Base-by-base conservation (phyloP, 2,329 filamentous ascomycete genomes). In the Knoxdaviesia capensis region DNA sequence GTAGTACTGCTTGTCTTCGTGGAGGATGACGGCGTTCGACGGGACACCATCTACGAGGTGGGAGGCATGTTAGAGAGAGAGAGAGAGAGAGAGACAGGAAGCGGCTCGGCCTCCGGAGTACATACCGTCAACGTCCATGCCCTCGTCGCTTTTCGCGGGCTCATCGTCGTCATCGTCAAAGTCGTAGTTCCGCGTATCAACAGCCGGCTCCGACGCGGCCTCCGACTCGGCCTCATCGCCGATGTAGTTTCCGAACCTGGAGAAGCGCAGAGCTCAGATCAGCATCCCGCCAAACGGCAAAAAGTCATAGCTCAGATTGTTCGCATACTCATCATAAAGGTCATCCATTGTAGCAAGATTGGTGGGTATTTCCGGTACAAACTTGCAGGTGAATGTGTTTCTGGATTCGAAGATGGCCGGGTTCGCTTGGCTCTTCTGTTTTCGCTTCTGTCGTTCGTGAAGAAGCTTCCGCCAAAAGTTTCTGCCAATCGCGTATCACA, bases 1-100 rank as follows among this genome's bases (percentile, higher is more conserved):
- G 56, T 98, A 98, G 61, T 98, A 98, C 58, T 96, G 90, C 60
- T 98, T 98, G 64, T 98, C 90, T 67, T 98, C 90, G 62, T 98
- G 90, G 38, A 98, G 72, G 44, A 98, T 73, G n/a, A 98, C 86
- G 41, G 90, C 88, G 59, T 96, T 98, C 5, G 87, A 94, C 4
- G 88, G 83, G 9, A 82, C 86, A 58, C 85, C 75, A 72, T 48
- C 48, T 49, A 41, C 20, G 20, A 20, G 20, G 20, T 20, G 20
- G 20, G 20, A 20, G 20, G 20, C 20, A 20, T 20, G 20, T 20
- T 20, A 20, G 20, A 20, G 20, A 20, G 20, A 20, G 20, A 20
- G 20, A 20, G 20, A 5, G 7, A 7, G n/a, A 33, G 36, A 30
- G 31, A 31, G 35, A 41, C 35, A 37, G 34, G 44, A 20, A 45